These are phyloP conservation scores for Penicillium sp. DNA, from an alignment of 2,329 filamentous ascomycete species.

Conservation along the genomic window DNA sequence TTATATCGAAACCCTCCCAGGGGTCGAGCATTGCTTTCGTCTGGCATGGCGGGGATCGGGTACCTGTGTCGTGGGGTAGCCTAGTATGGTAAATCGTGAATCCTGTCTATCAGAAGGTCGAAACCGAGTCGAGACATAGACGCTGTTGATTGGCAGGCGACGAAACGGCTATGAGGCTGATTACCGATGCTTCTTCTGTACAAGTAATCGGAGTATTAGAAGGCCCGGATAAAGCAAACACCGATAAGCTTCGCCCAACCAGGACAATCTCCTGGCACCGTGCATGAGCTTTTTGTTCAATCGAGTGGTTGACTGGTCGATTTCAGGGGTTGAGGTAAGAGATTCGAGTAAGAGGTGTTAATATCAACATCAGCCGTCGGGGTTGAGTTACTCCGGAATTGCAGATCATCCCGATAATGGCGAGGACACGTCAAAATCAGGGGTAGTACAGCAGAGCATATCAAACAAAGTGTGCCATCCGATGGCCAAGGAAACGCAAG, in stretches of 20 bases:
- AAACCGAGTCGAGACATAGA: neutral
- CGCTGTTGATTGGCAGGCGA: neutral
- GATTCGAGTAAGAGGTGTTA: neutral
- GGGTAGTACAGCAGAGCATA: no score
- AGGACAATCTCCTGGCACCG: neutral
- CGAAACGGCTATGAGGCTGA: neutral
- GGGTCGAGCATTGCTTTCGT: neutral
- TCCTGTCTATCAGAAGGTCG: neutral
- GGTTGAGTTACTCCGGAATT: neutral
- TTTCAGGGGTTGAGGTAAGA: neutral
- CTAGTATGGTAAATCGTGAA: neutral
- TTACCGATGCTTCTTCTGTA: neutral
- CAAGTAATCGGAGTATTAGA: neutral
- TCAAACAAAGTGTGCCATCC: no score
- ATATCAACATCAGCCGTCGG: neutral
- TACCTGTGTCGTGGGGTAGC: neutral
- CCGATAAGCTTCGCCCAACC: neutral
- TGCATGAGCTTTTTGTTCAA: neutral
- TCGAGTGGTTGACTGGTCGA: neutral
- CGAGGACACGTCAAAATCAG: no score
- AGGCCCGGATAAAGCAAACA: neutral
- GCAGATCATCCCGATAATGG: neutral
- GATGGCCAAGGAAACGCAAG: no score
- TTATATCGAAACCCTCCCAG: neutral
- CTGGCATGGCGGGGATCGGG: neutral